Evolutionary conservation across 192 early-diverging fungal species (phyloP), one percentile per base, ranked within the genome.

Genomic region (Haplosporangium gracile): DNA sequence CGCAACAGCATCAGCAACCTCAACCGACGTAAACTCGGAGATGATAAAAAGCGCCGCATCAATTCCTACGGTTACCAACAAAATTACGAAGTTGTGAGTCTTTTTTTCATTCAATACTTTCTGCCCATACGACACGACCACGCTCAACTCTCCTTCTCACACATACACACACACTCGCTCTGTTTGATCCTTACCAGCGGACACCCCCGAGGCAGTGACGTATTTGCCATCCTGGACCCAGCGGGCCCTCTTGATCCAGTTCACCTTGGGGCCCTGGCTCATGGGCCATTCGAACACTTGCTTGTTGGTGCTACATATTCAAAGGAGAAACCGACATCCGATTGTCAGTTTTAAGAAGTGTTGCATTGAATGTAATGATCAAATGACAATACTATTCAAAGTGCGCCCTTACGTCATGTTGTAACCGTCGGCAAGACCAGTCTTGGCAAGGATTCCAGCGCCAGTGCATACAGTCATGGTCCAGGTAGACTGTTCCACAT

Each of bases 201-300:
- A 87, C 24, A 90, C 88, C 26, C 90, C 90, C 15, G 84, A 87
- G 4, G 89, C 84, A 18, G 89, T 81, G 20, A 82, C 87, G 63
- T 51, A 86, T 24, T 91, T 91, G 38, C 86, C 90, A 82, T 93
- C 92, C 29, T 87, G 75, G 5, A 93, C 90, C 88, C 87, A 93
- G 47, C 92, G 85, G 39, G 91, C 92, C 9, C 79, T 87, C 36
- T 84, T 88, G 39, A 92, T 69, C 91, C 91, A 92, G n/a, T 82
- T 76, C 15, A 92, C 89, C 24, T 90, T 88, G 4, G 82, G 82
- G 24, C 85, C 81, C 78, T 60, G 29, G 10, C 18, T 24, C 0
- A 40, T 57, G 16, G 60, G 4, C 72, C 36, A 76, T 49, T 85
- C 57, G 43, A 85, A 85, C 22, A 60, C 39, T 45, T 70, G 13